These are phyloP conservation scores for Wickerhamiella brachini DNA, from an alignment of 805 yeast species.

Conservation along the genomic window DNA sequence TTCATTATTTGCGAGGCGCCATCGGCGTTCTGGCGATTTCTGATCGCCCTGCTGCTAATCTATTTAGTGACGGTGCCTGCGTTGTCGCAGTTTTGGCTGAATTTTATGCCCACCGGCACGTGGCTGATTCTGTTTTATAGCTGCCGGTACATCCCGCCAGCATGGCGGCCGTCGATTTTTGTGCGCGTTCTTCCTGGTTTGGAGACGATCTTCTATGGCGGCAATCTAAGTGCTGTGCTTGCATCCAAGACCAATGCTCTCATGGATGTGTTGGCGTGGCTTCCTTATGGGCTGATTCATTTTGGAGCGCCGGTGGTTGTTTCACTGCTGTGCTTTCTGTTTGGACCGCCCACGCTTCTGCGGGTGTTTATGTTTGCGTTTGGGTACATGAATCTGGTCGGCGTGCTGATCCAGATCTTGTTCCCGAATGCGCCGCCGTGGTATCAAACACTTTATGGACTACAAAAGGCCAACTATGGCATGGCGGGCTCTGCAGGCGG, in stretches of 20 bases:
- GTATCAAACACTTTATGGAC: conserved; percentile 76
- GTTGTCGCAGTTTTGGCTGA: conserved; percentile 70
- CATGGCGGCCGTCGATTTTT: conserved; percentile 74
- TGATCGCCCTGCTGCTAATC: conserved; percentile 31
- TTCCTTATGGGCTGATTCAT: conserved; percentile 87
- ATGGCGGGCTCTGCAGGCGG: conserved; percentile 97
- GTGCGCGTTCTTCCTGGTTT: conserved; percentile 82
- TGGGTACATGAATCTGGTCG: conserved; percentile 84
- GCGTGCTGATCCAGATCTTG: conserved; percentile 66
- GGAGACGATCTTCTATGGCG: conserved; percentile 87
- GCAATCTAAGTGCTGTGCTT: conserved; percentile 68
- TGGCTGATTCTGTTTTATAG: conserved; percentile 79
- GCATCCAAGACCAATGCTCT: conserved; percentile 55
- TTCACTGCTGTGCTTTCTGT: conserved; percentile 61
- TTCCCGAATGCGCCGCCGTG: conserved; percentile 98
- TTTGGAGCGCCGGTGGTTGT: conserved; percentile 83
- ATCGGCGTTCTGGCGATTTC: conserved; percentile 19
- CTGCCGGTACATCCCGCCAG: conserved; percentile 56
- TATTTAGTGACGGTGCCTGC: conserved; percentile 50
- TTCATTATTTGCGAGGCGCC: conserved; percentile 26
- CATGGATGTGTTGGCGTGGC: conserved; percentile 81
- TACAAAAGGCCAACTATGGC: conserved; percentile 77
- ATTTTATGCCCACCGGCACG: conserved; percentile 68
- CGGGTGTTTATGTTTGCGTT: conserved; percentile 83
- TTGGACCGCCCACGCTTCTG: conserved; percentile 82